Evolutionary conservation across 202 grass and related monocot genomes (phyloP).

Genomic region (Panicum hallii): DNA sequence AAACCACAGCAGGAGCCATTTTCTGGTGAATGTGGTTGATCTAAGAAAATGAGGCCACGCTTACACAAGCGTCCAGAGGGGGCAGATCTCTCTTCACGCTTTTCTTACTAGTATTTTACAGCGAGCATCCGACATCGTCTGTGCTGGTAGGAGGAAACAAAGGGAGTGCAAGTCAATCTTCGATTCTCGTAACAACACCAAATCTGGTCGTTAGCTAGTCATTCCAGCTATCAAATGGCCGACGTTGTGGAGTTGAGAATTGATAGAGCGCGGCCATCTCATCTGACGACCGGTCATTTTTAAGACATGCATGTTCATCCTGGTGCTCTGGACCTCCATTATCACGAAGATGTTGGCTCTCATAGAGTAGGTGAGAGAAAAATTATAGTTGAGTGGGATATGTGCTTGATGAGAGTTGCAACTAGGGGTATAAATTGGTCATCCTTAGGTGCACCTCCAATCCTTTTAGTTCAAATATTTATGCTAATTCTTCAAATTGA

Average conservation of each 20-base stretch:
- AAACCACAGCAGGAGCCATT: background rate
- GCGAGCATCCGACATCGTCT: background rate
- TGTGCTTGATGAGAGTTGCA: too few relatives aligned
- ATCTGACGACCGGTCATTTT: background rate
- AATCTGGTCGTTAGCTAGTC: background rate
- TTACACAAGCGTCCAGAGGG: background rate
- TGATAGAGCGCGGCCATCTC: background rate
- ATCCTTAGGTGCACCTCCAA: too few relatives aligned
- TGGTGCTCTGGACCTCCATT: too few relatives aligned
- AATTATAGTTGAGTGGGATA: too few relatives aligned
- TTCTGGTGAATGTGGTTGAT: slow-evolving; percentile 31
- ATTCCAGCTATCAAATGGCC: background rate
- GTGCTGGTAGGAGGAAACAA: background rate
- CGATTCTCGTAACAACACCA: background rate
- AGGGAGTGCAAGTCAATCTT: background rate
- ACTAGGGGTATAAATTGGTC: too few relatives aligned
- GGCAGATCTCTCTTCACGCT: background rate
- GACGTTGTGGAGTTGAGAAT: background rate
- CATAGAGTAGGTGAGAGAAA: too few relatives aligned
- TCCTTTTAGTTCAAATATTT: too few relatives aligned
- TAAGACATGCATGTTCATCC: background rate
- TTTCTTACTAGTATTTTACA: background rate
- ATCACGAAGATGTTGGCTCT: too few relatives aligned
- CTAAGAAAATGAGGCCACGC: background rate
- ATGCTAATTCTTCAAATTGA: too few relatives aligned